Percentiles rank a stretch among this genome's conserved stretches.
phyloP scores from a whole-genome alignment of 805 yeast genomes.

The Yamadazyma laniorum region DNA sequence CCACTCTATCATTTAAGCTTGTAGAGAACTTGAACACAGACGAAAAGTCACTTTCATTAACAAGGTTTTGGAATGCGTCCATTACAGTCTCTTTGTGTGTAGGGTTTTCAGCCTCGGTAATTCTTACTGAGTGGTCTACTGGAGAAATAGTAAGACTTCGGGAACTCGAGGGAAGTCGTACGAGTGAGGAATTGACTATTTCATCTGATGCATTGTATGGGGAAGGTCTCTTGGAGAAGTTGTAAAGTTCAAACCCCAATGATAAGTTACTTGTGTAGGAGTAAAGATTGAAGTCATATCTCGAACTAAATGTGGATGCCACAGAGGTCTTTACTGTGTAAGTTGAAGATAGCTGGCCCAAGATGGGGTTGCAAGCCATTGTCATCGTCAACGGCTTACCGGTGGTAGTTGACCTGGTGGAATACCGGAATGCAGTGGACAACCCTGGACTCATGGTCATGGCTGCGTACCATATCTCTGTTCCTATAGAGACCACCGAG shows the following conservation, averaged over 20 bases:
- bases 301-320: constrained; percentile 73
- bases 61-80: constrained; percentile 49
- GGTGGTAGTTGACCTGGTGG: constrained; percentile 80
- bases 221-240: constrained; percentile 29
- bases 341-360: constrained; percentile 86
- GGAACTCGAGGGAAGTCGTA: neutral
- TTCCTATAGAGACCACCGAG: constrained; percentile 72
- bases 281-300: constrained; percentile 85
- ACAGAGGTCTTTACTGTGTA: constrained; percentile 81
- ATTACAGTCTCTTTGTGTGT: constrained; percentile 38
- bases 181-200: constrained; percentile 2
- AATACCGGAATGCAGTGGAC: constrained; percentile 79
- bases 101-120: neutral
- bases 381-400: constrained; percentile 91
- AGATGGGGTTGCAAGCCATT: constrained; percentile 78
- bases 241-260: constrained; percentile 84
- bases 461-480: constrained; percentile 87
- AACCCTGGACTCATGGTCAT: constrained; percentile 84
- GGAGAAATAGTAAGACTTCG: neutral
- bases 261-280: constrained; percentile 87
- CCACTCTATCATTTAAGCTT: constrained; percentile 57
- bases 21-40: constrained; percentile 76
- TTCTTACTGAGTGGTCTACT: neutral
- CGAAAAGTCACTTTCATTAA: constrained; percentile 54
- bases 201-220: constrained; percentile 3